Conservation (phyloP, 2,329 filamentous ascomycete species). For the Penicillium sp. region DNA sequence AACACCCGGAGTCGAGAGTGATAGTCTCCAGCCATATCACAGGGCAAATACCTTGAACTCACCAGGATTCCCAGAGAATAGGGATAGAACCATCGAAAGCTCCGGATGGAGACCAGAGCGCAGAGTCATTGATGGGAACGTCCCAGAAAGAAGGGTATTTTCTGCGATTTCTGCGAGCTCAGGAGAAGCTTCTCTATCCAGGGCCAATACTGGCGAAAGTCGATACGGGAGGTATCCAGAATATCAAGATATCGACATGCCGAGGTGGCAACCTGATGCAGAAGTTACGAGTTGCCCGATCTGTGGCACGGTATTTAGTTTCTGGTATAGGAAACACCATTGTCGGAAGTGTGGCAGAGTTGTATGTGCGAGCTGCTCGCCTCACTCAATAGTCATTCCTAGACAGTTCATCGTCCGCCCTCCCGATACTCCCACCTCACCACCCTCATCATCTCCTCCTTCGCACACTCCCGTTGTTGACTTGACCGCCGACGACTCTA, state of each 20-base stretch:
- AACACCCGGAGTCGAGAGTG: background rate
- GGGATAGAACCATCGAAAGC: background rate
- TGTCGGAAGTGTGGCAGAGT: constrained; percentile 96
- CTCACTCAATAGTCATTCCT: constrained; percentile 92
- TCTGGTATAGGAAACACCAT: constrained; percentile 90
- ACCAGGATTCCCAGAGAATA: background rate
- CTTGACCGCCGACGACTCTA: constrained; percentile 51
- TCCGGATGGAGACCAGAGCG: background rate
- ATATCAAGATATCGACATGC: constrained; percentile 51
- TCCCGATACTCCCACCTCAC: constrained; percentile 55
- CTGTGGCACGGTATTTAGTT: constrained; percentile 77
- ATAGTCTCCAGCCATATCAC: background rate
- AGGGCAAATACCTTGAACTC: background rate
- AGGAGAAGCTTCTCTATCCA: background rate
- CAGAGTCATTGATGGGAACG: no score
- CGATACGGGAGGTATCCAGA: background rate
- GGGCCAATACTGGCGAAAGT: background rate
- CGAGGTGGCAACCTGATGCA: constrained; percentile 85
- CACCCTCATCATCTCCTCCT: constrained; percentile 49
- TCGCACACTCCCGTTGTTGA: constrained; percentile 52
- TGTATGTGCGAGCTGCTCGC: constrained; percentile 87
- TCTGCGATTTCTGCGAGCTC: constrained; percentile 3
- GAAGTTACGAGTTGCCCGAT: constrained; percentile 86
- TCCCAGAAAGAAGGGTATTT: background rate
- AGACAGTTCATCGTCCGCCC: constrained; percentile 90